These are phyloP conservation scores for Globisporangium acanthophoron DNA, from an alignment of 352 stramenopile genomes.

Conservation along the genomic window DNA sequence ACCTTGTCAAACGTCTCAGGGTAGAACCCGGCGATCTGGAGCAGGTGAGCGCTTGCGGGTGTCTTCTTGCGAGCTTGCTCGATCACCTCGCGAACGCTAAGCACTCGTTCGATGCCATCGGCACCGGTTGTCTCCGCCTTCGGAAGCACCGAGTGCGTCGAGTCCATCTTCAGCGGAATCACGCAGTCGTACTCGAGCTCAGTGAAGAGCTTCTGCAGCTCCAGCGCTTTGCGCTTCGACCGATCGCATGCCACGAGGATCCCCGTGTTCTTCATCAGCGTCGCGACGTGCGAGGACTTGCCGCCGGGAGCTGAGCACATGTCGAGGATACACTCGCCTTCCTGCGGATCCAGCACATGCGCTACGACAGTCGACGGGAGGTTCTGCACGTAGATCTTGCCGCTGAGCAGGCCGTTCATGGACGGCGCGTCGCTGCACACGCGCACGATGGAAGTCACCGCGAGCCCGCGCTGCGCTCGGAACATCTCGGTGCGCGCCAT, in stretches of 20 bases:
- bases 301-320: slow-evolving; percentile 93
- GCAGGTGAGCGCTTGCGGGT: slow-evolving; percentile 49
- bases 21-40: slow-evolving; percentile 85
- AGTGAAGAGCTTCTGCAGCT: slow-evolving; percentile 72
- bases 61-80: slow-evolving; percentile 34
- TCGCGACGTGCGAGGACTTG: slow-evolving; percentile 92
- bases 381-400: slow-evolving; percentile 92
- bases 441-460: slow-evolving; percentile 54
- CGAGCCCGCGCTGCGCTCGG: slow-evolving; percentile 52
- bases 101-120: background rate
- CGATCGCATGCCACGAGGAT: slow-evolving; percentile 87
- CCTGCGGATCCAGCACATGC: slow-evolving; percentile 81
- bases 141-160: slow-evolving; percentile 81
- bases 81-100: slow-evolving; percentile 63
- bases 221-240: slow-evolving; percentile 85
- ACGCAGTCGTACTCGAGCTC: slow-evolving; percentile 56
- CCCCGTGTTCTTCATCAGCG: slow-evolving; percentile 87
- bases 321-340: slow-evolving; percentile 87
- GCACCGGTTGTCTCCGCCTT: slow-evolving; percentile 20
- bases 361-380: slow-evolving; percentile 90
- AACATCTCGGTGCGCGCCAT: slow-evolving; percentile 84
- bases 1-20: slow-evolving; percentile 93
- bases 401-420: slow-evolving; percentile 80
- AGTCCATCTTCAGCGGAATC: slow-evolving; percentile 69
- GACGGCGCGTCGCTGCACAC: slow-evolving; percentile 82